Base-by-base conservation (phyloP, 1,284 basidiomycete genomes). In the Malassezia yamatoensis region DNA sequence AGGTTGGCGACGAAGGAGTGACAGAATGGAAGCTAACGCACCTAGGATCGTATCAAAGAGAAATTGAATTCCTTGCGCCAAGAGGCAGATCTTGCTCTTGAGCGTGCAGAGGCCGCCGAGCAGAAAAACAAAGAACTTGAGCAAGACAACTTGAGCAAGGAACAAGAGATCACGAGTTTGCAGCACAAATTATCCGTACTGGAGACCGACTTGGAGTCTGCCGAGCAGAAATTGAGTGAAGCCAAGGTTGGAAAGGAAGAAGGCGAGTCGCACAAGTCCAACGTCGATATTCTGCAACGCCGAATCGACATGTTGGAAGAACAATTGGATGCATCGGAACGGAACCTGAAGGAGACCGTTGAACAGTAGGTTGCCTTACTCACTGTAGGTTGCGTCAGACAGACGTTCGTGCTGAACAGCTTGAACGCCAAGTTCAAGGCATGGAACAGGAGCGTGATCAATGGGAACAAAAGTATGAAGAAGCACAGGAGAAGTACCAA, bases 391-490 rank as follows among this genome's bases (percentile, higher is more conserved):
- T 99, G 67, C 83, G 94, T 65, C 90, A 96, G 76, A 89, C 93
- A 55, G 94, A 99, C 76, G 87, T 98, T 78, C 96, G 96, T 80
- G 91, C 94, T 20, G 94, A 99, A 78, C 90, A 96, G 80, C 94
- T 90, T 77, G 93, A 96, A 78, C 83, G 91, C 53, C 88, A 94
- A 74, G 84, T 96, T 20, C 81, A 84, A 65, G 83, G 87, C 51
- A 79, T 83, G 57, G 91, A 96, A 77, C 84, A 88, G 75, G 94
- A 99, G 78, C 84, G 90, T 59, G 91, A 96, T 75, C 75, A 78
- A 51, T 90, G 87, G 89, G 93, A 96, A 83, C 83, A 85, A 80
- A 96, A 96, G 79, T 88, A 83, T 79, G 90, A 91, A 86, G 87
- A 89, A 68, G 79, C 82, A 61, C 75, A 83, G 65, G 78, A 78